Evolutionary conservation across 2,329 filamentous ascomycete genomes (phyloP).

Genomic region (Ophiognomonia clavigignenti-juglandacearum): DNA sequence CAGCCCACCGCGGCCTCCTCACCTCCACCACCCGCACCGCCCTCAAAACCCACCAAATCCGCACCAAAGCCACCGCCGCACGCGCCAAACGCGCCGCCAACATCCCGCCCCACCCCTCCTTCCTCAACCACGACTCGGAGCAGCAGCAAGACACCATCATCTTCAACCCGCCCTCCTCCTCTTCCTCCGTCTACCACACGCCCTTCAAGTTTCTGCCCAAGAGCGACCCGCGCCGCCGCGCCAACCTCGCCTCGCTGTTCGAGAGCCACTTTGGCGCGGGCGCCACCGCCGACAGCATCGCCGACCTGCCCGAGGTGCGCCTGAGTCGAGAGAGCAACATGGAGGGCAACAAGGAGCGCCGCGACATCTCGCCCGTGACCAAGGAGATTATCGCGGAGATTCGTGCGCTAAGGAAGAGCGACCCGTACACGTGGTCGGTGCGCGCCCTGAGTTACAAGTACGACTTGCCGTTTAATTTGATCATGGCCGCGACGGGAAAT

Average conservation of each 20-base stretch:
- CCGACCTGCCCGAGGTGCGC: slow-evolving; percentile 15
- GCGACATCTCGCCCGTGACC: slow-evolving; percentile 38
- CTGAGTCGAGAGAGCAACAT: not conserved
- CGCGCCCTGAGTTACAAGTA: slow-evolving; percentile 48
- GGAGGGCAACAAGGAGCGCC: slow-evolving; percentile 11
- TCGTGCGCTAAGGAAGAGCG: slow-evolving; percentile 44
- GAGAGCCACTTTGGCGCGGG: slow-evolving; percentile 17
- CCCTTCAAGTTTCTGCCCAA: slow-evolving; percentile 61
- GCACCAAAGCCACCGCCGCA: slow-evolving; percentile 45
- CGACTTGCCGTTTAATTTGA: slow-evolving; percentile 50
- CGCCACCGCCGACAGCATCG: not conserved
- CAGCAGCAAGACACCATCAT: slow-evolving; percentile 37
- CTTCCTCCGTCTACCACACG: slow-evolving; percentile 55
- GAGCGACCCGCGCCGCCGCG: slow-evolving; percentile 47
- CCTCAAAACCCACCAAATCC: slow-evolving; percentile 17
- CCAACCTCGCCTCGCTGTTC: slow-evolving; percentile 42
- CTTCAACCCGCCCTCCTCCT: slow-evolving; percentile 44
- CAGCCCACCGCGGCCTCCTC: slow-evolving; percentile 11
- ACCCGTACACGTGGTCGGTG: slow-evolving; percentile 54
- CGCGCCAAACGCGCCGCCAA: slow-evolving; percentile 55
- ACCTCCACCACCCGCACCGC: slow-evolving; percentile 4
- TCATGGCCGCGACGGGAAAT: slow-evolving; percentile 53
- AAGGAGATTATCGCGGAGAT: slow-evolving; percentile 56
- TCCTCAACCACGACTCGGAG: slow-evolving; percentile 35
- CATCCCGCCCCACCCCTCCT: slow-evolving; percentile 56